phyloP scores from a whole-genome alignment of 1,284 basidiomycete genomes.

The Gymnopus androsaceus region DNA sequence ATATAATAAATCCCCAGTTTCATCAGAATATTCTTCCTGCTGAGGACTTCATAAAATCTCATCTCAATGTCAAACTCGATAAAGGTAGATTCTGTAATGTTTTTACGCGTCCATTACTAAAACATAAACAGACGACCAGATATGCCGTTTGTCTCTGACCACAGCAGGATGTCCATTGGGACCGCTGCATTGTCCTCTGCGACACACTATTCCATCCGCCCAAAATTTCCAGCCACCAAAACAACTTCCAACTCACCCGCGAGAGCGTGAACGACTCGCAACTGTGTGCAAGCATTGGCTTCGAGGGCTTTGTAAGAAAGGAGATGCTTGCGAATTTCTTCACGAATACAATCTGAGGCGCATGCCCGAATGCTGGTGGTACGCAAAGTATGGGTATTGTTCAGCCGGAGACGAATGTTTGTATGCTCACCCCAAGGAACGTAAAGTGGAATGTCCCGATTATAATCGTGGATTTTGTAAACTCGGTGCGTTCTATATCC shows the following conservation, averaged over 20 bases:
- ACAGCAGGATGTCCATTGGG: constrained; percentile 87
- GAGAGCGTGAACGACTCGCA: constrained; percentile 83
- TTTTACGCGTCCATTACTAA: background rate
- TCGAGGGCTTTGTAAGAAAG: constrained; percentile 97
- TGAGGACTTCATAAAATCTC: constrained; percentile 83
- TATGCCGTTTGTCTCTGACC: constrained; percentile 82
- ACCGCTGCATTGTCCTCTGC: constrained; percentile 82
- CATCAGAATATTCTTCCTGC: constrained; percentile 90
- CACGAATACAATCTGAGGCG: constrained; percentile 98
- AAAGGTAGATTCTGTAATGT: constrained; percentile 59
- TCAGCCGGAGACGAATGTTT: constrained; percentile 98
- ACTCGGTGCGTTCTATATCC: constrained; percentile 58
- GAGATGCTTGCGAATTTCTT: constrained; percentile 96
- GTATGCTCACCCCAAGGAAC: constrained; percentile 96
- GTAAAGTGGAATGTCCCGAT: constrained; percentile 92
- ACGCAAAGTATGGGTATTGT: constrained; percentile 97
- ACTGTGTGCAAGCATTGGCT: constrained; percentile 99
- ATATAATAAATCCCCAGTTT: constrained; percentile 86
- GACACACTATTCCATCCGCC: constrained; percentile 85
- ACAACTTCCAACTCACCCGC: constrained; percentile 76
- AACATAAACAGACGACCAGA: constrained; percentile 74
- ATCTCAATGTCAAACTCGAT: constrained; percentile 89
- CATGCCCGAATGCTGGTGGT: constrained; percentile 99
- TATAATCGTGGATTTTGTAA: constrained; percentile 96
- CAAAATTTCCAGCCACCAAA: constrained; percentile 88